These are phyloP conservation scores for Coniophora puteana DNA, from an alignment of 1,284 basidiomycete species.

Conservation along the genomic window DNA sequence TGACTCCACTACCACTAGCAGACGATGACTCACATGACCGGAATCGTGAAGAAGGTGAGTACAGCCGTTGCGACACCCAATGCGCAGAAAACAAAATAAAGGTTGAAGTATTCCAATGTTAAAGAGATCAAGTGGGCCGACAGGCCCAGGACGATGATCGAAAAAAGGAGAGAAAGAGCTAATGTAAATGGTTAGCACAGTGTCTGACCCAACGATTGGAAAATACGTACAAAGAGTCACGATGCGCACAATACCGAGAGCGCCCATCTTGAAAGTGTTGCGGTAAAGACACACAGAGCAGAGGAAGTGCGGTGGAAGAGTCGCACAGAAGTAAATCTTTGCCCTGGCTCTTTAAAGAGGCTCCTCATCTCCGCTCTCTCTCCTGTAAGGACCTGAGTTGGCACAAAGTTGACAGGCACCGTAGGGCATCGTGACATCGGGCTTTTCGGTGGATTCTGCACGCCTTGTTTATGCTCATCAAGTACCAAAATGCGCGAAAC, in stretches of 20 bases:
- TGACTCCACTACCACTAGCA: background rate
- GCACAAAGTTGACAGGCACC: too few species aligned
- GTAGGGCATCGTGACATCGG: too few species aligned
- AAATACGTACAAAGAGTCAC: slow-evolving; percentile 18
- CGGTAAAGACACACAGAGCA: slow-evolving; percentile 48
- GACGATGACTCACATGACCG: slow-evolving; percentile 38
- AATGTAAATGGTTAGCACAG: slow-evolving; percentile 4
- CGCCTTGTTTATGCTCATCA: too few species aligned
- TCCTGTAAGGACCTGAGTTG: too few species aligned
- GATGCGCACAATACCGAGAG: slow-evolving; percentile 17
- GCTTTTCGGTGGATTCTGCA: too few species aligned
- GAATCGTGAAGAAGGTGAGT: slow-evolving; percentile 41
- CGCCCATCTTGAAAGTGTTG: slow-evolving; percentile 26
- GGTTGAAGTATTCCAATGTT: slow-evolving; percentile 12
- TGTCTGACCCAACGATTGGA: background rate
- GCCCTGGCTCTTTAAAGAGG: too few species aligned
- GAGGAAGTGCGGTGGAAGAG: too few species aligned
- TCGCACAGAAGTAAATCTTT: too few species aligned
- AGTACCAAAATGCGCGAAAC: too few species aligned
- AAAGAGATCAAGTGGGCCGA: slow-evolving; percentile 27
- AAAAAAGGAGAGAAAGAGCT: slow-evolving; percentile 25
- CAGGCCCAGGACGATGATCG: slow-evolving; percentile 35
- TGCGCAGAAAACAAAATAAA: slow-evolving; percentile 29
- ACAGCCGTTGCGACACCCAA: slow-evolving; percentile 40
- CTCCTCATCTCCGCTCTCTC: too few species aligned